Base-by-base conservation (phyloP, 345 rosid genomes). In the Bruguiera gymnorhiza region DNA sequence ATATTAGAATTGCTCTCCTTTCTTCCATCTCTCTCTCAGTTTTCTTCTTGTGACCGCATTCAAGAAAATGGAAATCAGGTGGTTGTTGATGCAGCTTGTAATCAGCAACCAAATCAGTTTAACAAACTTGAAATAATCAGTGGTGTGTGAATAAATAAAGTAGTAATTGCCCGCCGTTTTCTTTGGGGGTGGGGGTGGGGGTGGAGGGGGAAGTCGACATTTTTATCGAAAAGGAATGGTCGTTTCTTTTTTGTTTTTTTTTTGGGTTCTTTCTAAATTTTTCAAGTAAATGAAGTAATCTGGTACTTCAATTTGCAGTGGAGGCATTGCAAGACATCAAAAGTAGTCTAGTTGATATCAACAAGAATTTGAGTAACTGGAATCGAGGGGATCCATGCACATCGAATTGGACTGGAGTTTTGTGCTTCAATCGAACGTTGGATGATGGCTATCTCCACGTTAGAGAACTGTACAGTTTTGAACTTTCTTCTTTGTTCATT, bases 341-440 rank as follows among this genome's bases (percentile, higher is more conserved):
- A 83, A 74, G 30, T 15, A 83, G 79, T 73, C 81, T 95, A 73
- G 24, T 76, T 34, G 99, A 95, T 79, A 67, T 83, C n/a, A 72
- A 83, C 65, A 77, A 70, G 36, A 87, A 83, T 73, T 80, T 95
- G 80, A 85, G 76, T 60, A 87, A 86, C 70, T 95, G 99, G 99
- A 73, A 74, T 46, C 75, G 77, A 8, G 97, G 97, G 54, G 99
- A 95, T 65, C 99, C 99, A 0, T 95, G 99, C 72, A 74, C 78
- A 26, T 84, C 92, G 3, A 92, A 88, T 32, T 95, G 99, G 99
- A 95, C 97, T 9, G 97, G 99, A 34, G 88, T 95, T 76, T 53
- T 85, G 51, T 95, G 99, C 76, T 88, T 51, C 78, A 86, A 87
- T 72, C 24, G 24, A 32, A 57, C 87, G 61, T 63, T 67, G 69